Evolutionary conservation across 2,329 filamentous ascomycete genomes (phyloP).

Genomic region (Fusarium tupiense): DNA sequence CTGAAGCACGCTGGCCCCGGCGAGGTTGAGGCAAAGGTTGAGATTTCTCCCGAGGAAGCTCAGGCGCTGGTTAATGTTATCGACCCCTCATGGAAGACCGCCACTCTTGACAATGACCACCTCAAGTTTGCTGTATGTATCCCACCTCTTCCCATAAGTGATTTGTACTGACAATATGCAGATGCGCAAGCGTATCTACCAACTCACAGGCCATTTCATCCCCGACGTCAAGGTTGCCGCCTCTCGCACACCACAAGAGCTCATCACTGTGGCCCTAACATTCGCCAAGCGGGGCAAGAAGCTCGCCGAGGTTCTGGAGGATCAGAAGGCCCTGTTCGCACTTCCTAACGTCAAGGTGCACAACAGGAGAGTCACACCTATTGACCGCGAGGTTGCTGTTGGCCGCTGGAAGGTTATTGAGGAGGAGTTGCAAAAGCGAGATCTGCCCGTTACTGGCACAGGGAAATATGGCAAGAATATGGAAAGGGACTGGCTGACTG

Average conservation of each 20-base stretch:
- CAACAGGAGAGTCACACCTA: slow-evolving; percentile 70
- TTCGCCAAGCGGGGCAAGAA: slow-evolving; percentile 68
- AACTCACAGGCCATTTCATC: slow-evolving; percentile 81
- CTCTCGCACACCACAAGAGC: slow-evolving; percentile 61
- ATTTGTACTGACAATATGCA: slow-evolving; percentile 51
- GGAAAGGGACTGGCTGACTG: slow-evolving; percentile 56
- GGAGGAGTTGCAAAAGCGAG: slow-evolving; percentile 71
- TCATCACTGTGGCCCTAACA: slow-evolving; percentile 64
- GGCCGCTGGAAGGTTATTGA: slow-evolving; percentile 85
- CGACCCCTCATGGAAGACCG: slow-evolving; percentile 66
- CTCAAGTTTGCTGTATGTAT: slow-evolving; percentile 79
- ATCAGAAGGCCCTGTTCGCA: slow-evolving; percentile 55
- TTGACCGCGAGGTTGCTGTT: slow-evolving; percentile 75
- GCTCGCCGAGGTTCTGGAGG: slow-evolving; percentile 68
- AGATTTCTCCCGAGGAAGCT: slow-evolving; percentile 52
- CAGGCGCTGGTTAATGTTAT: slow-evolving; percentile 55
- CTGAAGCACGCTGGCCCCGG: slow-evolving; percentile 44
- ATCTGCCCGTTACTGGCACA: slow-evolving; percentile 66
- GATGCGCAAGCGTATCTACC: slow-evolving; percentile 83
- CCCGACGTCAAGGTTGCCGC: slow-evolving; percentile 73
- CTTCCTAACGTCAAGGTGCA: slow-evolving; percentile 78
- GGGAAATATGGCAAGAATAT: slow-evolving; percentile 52
- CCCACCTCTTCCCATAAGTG: not conserved
- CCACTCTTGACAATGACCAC: slow-evolving; percentile 63
- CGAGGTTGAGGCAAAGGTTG: slow-evolving; percentile 38